Conservation (phyloP, 2,329 filamentous ascomycete species). For the Diplodia sapinea region DNA sequence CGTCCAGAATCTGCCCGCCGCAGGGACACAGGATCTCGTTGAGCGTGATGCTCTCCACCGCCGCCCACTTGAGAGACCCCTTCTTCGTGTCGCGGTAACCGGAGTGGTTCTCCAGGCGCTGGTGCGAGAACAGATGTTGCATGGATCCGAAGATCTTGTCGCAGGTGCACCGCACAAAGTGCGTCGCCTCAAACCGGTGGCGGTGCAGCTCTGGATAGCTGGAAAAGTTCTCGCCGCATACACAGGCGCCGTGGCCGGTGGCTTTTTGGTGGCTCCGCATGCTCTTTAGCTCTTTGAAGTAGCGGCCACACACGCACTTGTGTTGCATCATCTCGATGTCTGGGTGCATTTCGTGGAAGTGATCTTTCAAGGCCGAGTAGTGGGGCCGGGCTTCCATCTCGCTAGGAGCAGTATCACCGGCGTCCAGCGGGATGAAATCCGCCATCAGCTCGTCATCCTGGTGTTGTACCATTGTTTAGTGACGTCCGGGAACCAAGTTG, state of each 20-base stretch:
- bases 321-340: constrained; percentile 14
- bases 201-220: constrained; percentile 26
- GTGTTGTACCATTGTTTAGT: constrained; percentile 6
- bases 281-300: constrained; percentile 26
- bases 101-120: constrained; percentile 25
- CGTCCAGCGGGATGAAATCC: constrained; percentile 26
- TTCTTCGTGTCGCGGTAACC: constrained; percentile 30
- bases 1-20: constrained; percentile 17
- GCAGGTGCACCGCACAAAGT: constrained; percentile 27
- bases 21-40: constrained; percentile 29
- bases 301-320: constrained; percentile 29
- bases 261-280: constrained; percentile 28
- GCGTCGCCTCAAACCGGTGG: constrained; percentile 22
- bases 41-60: constrained; percentile 27
- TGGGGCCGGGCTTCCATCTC: neutral
- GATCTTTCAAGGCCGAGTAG: constrained; percentile 5
- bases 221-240: constrained; percentile 29
- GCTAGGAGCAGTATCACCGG: neutral
- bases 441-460: constrained; percentile 22
- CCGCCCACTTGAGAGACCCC: constrained; percentile 9
- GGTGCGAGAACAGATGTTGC: constrained; percentile 30
- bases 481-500: neutral
- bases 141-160: constrained; percentile 22
- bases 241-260: constrained; percentile 28
- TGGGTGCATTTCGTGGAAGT: constrained; percentile 29